A percentile compares a stretch with the other conserved stretches of the same genome.
These are phyloP conservation scores for Pyropia yezoensis DNA, from an alignment of 23 red algal species.

Conservation along the genomic window DNA sequence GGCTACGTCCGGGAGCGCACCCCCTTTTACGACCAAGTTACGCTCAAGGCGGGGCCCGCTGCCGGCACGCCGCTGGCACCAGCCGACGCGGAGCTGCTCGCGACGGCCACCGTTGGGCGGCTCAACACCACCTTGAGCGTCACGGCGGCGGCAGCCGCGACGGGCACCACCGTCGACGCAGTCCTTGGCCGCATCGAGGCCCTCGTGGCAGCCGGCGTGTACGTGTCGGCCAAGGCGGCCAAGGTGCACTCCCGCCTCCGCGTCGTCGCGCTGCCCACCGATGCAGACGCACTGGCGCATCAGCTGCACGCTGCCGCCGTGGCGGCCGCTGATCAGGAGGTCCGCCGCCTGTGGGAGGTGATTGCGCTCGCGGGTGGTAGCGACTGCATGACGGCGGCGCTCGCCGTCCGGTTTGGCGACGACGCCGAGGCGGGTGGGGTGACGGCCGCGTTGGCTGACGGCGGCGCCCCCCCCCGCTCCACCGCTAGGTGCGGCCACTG, in stretches of 20 bases:
- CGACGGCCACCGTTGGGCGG: constrained; percentile 6
- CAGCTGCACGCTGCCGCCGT: constrained; percentile 16
- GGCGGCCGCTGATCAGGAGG: constrained; percentile 10
- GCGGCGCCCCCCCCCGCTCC: too few relatives aligned
- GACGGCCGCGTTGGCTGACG: too few relatives aligned
- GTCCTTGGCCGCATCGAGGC: constrained; percentile 8
- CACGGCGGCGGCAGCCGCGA: constrained; percentile 10
- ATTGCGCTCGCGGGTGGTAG: constrained; percentile 30
- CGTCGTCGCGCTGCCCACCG: too few relatives aligned
- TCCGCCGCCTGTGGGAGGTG: constrained; percentile 29
- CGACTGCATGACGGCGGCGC: constrained; percentile 25
- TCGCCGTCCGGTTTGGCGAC: constrained; percentile 41
- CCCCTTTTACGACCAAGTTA: constrained; percentile 27
- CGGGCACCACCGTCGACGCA: constrained; percentile 21
- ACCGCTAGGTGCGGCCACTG: constrained; percentile 34
- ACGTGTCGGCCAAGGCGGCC: background rate
- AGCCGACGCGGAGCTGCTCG: constrained; percentile 3
- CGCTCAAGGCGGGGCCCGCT: constrained; percentile 6
- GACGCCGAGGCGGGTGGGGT: background rate
- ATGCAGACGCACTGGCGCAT: too few relatives aligned
- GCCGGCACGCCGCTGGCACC: constrained; percentile 14
- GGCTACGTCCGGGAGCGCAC: constrained; percentile 38
- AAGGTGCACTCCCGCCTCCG: too few relatives aligned
- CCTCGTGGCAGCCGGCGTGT: constrained; percentile 12
- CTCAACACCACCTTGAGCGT: constrained; percentile 14